Evolutionary conservation across 2,329 filamentous ascomycete genomes (phyloP).

Genomic region (Didymella segeticola): DNA sequence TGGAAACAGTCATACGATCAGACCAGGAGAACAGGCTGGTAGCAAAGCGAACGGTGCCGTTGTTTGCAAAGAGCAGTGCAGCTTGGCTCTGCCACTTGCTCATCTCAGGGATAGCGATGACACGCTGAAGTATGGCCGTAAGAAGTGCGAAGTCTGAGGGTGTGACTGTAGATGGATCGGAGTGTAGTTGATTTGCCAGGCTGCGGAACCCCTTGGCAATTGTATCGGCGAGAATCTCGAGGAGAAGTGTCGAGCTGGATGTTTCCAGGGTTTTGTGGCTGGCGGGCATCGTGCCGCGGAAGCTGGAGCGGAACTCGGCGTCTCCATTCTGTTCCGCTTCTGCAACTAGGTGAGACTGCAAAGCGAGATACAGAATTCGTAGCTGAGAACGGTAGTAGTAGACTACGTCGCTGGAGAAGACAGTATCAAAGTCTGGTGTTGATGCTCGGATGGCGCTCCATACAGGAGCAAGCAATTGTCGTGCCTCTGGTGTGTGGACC

Average conservation of each 20-base stretch:
- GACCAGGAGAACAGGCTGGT: slow-evolving; percentile 93
- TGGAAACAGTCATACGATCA: slow-evolving; percentile 72
- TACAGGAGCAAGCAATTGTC: slow-evolving; percentile 61
- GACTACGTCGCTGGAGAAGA: slow-evolving; percentile 63
- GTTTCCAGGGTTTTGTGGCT: slow-evolving; percentile 52
- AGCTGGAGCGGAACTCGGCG: slow-evolving; percentile 42
- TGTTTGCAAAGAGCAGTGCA: slow-evolving; percentile 60
- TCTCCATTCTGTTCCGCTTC: slow-evolving; percentile 43
- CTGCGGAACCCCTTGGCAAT: slow-evolving; percentile 84
- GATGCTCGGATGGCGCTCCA: slow-evolving; percentile 67
- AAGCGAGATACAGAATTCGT: slow-evolving; percentile 81
- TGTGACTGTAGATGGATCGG: slow-evolving; percentile 67
- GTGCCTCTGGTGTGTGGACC: slow-evolving; percentile 58
- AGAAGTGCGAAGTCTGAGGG: slow-evolving; percentile 86
- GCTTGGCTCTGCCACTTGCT: slow-evolving; percentile 63
- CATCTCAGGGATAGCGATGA: slow-evolving; percentile 79
- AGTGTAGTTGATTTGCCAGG: slow-evolving; percentile 82
- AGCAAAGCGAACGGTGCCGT: slow-evolving; percentile 78
- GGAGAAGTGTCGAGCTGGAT: slow-evolving; percentile 54
- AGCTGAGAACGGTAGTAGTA: slow-evolving; percentile 84
- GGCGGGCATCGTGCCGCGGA: slow-evolving; percentile 41
- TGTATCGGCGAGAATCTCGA: slow-evolving; percentile 80
- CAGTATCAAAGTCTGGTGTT: slow-evolving; percentile 65
- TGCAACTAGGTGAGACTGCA: slow-evolving; percentile 66
- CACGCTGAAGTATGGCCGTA: slow-evolving; percentile 85